Percentiles rank a stretch among this genome's conserved stretches.
Conservation (phyloP, 176 grass and related monocot genomes). For the Bonia amplexicaulis region DNA sequence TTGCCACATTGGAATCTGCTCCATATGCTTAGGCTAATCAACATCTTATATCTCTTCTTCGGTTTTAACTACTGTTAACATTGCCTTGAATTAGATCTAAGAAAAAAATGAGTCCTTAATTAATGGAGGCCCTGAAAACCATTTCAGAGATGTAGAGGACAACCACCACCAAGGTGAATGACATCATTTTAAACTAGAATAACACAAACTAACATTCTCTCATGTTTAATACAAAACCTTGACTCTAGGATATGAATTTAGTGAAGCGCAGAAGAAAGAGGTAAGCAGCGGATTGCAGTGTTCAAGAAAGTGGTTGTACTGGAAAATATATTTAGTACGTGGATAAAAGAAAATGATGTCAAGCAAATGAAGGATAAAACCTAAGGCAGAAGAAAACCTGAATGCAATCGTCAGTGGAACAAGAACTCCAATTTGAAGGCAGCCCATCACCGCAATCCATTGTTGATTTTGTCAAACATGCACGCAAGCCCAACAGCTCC, state of each 20-base stretch:
- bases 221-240: not conserved
- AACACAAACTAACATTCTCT: not conserved
- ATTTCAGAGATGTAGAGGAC: not conserved
- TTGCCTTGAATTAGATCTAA: not conserved
- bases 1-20: not conserved
- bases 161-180: not conserved
- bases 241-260: not conserved
- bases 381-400: slow-evolving; percentile 38
- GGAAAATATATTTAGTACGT: not conserved
- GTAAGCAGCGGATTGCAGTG: not conserved
- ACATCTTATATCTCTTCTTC: not conserved
- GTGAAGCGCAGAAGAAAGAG: not conserved
- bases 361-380: not conserved
- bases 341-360: not conserved
- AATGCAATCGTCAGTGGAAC: slow-evolving; percentile 72
- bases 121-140: not conserved
- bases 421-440: slow-evolving; percentile 67
- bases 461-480: slow-evolving; percentile 78
- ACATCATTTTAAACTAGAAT: not conserved
- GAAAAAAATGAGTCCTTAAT: not conserved
- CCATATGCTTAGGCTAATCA: not conserved
- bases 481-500: slow-evolving; percentile 65
- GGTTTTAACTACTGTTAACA: not conserved
- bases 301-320: slow-evolving; percentile 4
- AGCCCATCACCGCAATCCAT: slow-evolving; percentile 89